A percentile compares a stretch with the other conserved stretches of the same genome.
Conservation (phyloP, 768 basidiomycete species). For the Dioszegia hungarica region DNA sequence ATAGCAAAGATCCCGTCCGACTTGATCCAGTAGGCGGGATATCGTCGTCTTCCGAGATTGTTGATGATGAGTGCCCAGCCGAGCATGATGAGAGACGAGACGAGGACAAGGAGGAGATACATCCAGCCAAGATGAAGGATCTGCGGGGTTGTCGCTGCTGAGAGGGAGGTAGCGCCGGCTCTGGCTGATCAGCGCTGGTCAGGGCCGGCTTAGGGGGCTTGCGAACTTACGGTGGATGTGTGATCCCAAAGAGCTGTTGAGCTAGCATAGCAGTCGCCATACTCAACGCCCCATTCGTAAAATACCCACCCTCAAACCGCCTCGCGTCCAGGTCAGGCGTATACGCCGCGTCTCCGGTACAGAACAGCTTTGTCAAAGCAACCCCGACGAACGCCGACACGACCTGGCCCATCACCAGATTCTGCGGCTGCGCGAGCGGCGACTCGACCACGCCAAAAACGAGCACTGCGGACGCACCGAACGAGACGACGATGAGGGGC, state of each 20-base stretch:
- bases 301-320: slow-evolving; percentile 5
- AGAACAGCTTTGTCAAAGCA: slow-evolving; percentile 27
- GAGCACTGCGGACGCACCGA: slow-evolving; percentile 34
- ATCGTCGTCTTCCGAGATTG: slow-evolving; percentile 35
- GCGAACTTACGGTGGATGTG: slow-evolving; percentile 35
- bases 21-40: slow-evolving; percentile 31
- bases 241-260: slow-evolving; percentile 17
- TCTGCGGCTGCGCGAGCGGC: slow-evolving; percentile 33
- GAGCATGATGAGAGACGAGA: slow-evolving; percentile 26
- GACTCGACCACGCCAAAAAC: slow-evolving; percentile 29
- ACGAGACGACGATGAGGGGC: slow-evolving; percentile 28
- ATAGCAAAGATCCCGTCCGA: slow-evolving; percentile 10
- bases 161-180: slow-evolving; percentile 33
- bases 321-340: slow-evolving; percentile 4
- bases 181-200: slow-evolving; percentile 4
- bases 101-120: slow-evolving; percentile 22
- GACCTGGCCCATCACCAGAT: slow-evolving; percentile 30
- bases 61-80: slow-evolving; percentile 40
- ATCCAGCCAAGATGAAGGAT: slow-evolving; percentile 25
- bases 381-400: slow-evolving; percentile 26
- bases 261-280: slow-evolving; percentile 21
- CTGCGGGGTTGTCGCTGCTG: slow-evolving; percentile 15
- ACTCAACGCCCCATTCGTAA: slow-evolving; percentile 26
- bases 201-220: no score
- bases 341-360: slow-evolving; percentile 9